phyloP scores from a whole-genome alignment of 208 protist genomes.

The Trichomonas gallinae region DNA sequence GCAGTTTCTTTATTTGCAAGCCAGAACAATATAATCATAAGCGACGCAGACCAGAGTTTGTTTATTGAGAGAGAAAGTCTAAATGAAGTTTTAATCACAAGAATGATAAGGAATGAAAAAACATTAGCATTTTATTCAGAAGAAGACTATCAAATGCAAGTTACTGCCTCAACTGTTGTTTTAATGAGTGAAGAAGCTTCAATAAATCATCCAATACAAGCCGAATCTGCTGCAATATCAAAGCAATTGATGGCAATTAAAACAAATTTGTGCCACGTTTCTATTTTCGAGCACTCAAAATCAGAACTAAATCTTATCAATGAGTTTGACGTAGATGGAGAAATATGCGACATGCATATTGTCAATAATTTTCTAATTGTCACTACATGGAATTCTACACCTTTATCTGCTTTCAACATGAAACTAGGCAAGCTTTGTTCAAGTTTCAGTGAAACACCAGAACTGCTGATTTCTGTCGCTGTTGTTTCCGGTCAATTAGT shows the following conservation, averaged over 20 bases:
- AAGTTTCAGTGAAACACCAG: background rate
- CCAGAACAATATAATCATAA: background rate
- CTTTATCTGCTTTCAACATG: background rate
- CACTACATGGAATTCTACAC: background rate
- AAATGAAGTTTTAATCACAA: background rate
- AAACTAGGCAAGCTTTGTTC: background rate
- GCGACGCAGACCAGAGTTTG: background rate
- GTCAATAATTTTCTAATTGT: background rate
- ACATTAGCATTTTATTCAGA: background rate
- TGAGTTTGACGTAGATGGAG: background rate
- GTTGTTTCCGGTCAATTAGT: background rate
- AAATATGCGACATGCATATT: background rate
- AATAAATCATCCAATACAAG: background rate
- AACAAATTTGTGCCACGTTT: background rate
- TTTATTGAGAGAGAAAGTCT: background rate
- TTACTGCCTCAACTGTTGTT: background rate
- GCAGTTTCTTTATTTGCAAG: background rate
- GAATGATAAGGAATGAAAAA: background rate
- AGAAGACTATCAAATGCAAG: background rate
- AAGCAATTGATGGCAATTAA: background rate
- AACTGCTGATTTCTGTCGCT: background rate
- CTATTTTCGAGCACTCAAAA: background rate
- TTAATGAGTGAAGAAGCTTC: background rate
- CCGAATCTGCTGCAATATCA: background rate
- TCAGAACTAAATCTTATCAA: background rate